Percentiles rank a stretch among this genome's conserved stretches.
These are phyloP conservation scores for Penicillium nucicola DNA, from an alignment of 495 filamentous ascomycete species.

Conservation along the genomic window DNA sequence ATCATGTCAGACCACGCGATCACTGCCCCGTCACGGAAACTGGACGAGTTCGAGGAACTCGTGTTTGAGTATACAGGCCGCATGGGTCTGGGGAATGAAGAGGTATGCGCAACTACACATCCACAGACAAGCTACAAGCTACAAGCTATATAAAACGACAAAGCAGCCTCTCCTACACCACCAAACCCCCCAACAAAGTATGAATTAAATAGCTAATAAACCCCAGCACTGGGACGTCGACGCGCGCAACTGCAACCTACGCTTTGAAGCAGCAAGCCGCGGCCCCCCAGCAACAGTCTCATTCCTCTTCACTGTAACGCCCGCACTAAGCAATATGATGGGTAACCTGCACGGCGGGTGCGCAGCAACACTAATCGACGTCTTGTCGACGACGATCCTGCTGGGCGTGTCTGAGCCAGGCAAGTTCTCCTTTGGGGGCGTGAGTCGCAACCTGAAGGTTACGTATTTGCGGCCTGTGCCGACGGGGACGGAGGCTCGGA, in stretches of 20 bases:
- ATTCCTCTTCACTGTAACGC: slow-evolving; percentile 48
- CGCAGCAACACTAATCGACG: slow-evolving; percentile 63
- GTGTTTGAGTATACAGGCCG: slow-evolving; percentile 28
- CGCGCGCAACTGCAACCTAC: slow-evolving; percentile 29
- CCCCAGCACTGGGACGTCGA: slow-evolving; percentile 37
- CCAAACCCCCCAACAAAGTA: neutral
- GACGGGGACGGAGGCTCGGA: slow-evolving; percentile 42
- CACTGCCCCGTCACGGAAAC: slow-evolving; percentile 18
- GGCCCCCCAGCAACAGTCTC: slow-evolving; percentile 32
- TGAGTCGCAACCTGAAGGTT: slow-evolving; percentile 62
- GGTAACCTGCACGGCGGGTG: slow-evolving; percentile 70
- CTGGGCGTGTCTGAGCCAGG: slow-evolving; percentile 55
- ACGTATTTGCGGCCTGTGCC: slow-evolving; percentile 66
- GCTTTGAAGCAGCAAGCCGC: slow-evolving; percentile 39
- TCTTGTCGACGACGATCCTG: slow-evolving; percentile 59
- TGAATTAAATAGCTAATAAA: neutral
- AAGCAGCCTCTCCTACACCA: neutral
- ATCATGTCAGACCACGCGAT: slow-evolving; percentile 21
- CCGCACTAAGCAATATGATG: slow-evolving; percentile 54
- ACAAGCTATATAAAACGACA: neutral
- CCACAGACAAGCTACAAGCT: neutral
- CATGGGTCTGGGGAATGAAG: slow-evolving; percentile 17
- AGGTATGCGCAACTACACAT: slow-evolving; percentile 11
- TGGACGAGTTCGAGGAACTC: slow-evolving; percentile 34
- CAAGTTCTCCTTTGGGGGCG: slow-evolving; percentile 60